phyloP scores from a whole-genome alignment of 1,139 yeast genomes.

The Nakaseomyces kungkrabaensis region DNA sequence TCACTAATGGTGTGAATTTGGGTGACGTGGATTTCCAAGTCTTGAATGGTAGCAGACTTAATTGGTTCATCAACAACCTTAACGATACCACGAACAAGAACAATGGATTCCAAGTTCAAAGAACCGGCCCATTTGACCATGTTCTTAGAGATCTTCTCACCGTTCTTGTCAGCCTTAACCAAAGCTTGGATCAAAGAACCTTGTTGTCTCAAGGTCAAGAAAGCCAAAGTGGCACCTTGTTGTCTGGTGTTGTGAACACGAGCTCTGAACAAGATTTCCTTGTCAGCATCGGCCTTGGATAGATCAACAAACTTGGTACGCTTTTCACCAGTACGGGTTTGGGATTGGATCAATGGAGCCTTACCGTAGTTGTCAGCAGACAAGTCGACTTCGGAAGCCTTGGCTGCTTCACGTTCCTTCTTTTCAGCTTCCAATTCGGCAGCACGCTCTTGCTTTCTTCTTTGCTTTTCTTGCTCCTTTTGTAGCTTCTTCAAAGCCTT shows the following conservation, averaged over 20 bases:
- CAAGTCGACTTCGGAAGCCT: slow-evolving; percentile 59
- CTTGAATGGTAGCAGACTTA: slow-evolving; percentile 86
- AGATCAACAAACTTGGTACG: slow-evolving; percentile 52
- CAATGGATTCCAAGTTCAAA: slow-evolving; percentile 81
- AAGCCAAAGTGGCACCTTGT: slow-evolving; percentile 92
- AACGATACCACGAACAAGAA: slow-evolving; percentile 77
- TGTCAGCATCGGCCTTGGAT: slow-evolving; percentile 56
- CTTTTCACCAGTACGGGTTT: slow-evolving; percentile 45
- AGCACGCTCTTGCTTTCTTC: slow-evolving; percentile 87
- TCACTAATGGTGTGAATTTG: slow-evolving; percentile 71
- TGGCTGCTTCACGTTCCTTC: slow-evolving; percentile 49
- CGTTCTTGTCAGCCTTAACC: slow-evolving; percentile 47
- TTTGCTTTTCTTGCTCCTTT: slow-evolving; percentile 86
- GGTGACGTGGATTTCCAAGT: slow-evolving; percentile 70
- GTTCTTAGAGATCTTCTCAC: slow-evolving; percentile 69
- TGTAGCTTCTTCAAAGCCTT: slow-evolving; percentile 91
- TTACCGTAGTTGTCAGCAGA: slow-evolving; percentile 87
- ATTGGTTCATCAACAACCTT: slow-evolving; percentile 78
- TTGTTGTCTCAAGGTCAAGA: slow-evolving; percentile 87
- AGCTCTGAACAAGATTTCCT: slow-evolving; percentile 79
- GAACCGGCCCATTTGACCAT: slow-evolving; percentile 95
- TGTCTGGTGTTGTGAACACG: slow-evolving; percentile 88
- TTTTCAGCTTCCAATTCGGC: slow-evolving; percentile 79
- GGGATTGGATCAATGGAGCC: slow-evolving; percentile 75
- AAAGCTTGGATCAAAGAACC: slow-evolving; percentile 72